A percentile compares a stretch with the other conserved stretches of the same genome.
Evolutionary conservation across 2,329 filamentous ascomycete species (phyloP).

Genomic region (Pseudogymnoascus sp.): DNA sequence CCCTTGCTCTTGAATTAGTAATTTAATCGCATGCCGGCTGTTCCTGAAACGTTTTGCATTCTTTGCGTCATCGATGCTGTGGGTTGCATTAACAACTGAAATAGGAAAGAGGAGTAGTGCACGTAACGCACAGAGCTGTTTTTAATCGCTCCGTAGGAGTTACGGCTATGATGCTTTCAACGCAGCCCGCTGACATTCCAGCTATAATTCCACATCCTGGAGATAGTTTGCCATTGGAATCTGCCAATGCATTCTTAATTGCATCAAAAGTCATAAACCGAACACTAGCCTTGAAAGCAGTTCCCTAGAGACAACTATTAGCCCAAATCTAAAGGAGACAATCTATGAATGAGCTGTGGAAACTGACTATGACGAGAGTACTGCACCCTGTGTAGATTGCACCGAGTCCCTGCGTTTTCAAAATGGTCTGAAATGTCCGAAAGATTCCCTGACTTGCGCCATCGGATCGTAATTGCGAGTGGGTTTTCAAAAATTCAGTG

Average conservation of each 20-base stretch:
- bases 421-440: slow-evolving; percentile 43
- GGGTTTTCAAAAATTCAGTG: slow-evolving; percentile 56
- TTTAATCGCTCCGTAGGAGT: slow-evolving; percentile 57
- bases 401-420: slow-evolving; percentile 44
- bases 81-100: neutral
- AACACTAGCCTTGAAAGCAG: slow-evolving; percentile 53
- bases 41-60: slow-evolving; percentile 21
- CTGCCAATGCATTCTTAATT: slow-evolving; percentile 47
- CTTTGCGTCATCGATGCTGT: slow-evolving; percentile 31
- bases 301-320: slow-evolving; percentile 32
- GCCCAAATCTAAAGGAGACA: neutral
- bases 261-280: slow-evolving; percentile 57
- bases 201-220: slow-evolving; percentile 47
- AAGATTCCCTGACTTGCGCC: slow-evolving; percentile 45
- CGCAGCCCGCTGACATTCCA: slow-evolving; percentile 52
- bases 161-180: slow-evolving; percentile 52
- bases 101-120: neutral
- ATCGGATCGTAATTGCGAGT: slow-evolving; percentile 41
- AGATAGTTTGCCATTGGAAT: slow-evolving; percentile 46
- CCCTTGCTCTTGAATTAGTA: slow-evolving; percentile 31
- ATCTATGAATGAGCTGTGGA: neutral
- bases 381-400: slow-evolving; percentile 57
- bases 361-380: slow-evolving; percentile 41
- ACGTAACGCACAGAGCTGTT: slow-evolving; percentile 16
- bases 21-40: slow-evolving; percentile 24